Evolutionary conservation across 225 moss, liverwort and hornwort species (phyloP).

Genomic region (Climacium dendroides): DNA sequence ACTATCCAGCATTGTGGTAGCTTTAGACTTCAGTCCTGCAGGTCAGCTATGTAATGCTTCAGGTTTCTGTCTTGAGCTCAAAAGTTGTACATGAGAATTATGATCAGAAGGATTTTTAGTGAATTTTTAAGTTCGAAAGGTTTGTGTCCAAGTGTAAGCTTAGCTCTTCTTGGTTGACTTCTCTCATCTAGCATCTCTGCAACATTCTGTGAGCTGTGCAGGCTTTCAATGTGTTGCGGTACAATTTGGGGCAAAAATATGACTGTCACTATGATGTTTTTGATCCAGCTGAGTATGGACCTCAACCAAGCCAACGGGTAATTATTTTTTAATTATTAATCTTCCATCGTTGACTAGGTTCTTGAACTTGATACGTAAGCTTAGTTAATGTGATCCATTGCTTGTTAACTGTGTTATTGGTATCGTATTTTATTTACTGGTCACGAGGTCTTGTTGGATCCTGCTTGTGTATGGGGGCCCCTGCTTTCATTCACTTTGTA

Average conservation of each 20-base stretch:
- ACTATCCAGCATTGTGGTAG: not conserved
- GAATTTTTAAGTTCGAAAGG: not conserved
- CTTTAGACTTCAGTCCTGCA: not conserved
- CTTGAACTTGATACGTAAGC: not conserved
- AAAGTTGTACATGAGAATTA: not conserved
- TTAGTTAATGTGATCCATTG: not conserved
- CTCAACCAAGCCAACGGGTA: conserved; percentile 96
- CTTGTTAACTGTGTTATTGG: not conserved
- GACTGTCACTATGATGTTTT: conserved; percentile 95
- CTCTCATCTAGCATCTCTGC: not conserved
- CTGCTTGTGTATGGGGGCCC: not conserved
- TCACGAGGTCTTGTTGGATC: not conserved
- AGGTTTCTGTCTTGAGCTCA: not conserved
- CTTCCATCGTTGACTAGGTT: not conserved
- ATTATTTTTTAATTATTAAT: not conserved
- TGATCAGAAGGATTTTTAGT: not conserved
- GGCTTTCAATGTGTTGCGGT: conserved; percentile 95
- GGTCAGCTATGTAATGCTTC: not conserved
- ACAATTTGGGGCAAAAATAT: conserved; percentile 89
- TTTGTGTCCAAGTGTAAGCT: not conserved
- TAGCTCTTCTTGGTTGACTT: not conserved
- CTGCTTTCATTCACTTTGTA: not conserved
- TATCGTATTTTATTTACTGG: not conserved
- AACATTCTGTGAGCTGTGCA: conserved; percentile 12
- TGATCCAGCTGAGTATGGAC: conserved; percentile 90